Percentiles rank a stretch among this genome's conserved stretches.
Conservation (phyloP, 169 alveolate genomes). For the Babesia gibsoni region DNA sequence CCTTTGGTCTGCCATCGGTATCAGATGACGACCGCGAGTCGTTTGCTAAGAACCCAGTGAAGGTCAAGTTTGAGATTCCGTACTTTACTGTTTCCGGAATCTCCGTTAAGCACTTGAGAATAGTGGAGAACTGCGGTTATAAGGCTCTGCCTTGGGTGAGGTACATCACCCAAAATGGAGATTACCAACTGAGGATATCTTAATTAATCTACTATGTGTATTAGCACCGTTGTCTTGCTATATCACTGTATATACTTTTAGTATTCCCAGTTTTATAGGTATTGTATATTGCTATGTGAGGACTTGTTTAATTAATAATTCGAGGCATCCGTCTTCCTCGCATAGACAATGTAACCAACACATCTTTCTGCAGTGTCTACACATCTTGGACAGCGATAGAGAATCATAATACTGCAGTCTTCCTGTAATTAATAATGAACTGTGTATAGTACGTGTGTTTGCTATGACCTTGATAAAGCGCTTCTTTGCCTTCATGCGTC, state of each 20-base stretch:
- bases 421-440: too few relatives aligned
- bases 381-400: too few relatives aligned
- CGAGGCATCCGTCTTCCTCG: too few relatives aligned
- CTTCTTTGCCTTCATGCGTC: constrained; percentile 41
- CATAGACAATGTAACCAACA: too few relatives aligned
- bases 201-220: not conserved
- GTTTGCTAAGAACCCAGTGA: constrained; percentile 92
- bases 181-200: constrained; percentile 96
- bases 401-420: too few relatives aligned
- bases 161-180: constrained; percentile 98
- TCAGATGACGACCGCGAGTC: constrained; percentile 87
- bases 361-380: too few relatives aligned
- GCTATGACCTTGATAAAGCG: constrained; percentile 29
- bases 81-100: constrained; percentile 99
- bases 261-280: too few relatives aligned
- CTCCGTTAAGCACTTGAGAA: constrained; percentile 95
- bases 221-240: not conserved
- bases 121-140: constrained; percentile 95
- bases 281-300: too few relatives aligned
- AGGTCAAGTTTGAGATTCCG: constrained; percentile 98
- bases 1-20: constrained; percentile 96
- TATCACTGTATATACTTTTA: too few relatives aligned
- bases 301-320: too few relatives aligned
- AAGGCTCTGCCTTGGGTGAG: constrained; percentile 99
- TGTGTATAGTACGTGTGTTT: too few relatives aligned